phyloP scores from a whole-genome alignment of 2,329 filamentous ascomycete species.

The Pseudogymnoascus sp. region DNA sequence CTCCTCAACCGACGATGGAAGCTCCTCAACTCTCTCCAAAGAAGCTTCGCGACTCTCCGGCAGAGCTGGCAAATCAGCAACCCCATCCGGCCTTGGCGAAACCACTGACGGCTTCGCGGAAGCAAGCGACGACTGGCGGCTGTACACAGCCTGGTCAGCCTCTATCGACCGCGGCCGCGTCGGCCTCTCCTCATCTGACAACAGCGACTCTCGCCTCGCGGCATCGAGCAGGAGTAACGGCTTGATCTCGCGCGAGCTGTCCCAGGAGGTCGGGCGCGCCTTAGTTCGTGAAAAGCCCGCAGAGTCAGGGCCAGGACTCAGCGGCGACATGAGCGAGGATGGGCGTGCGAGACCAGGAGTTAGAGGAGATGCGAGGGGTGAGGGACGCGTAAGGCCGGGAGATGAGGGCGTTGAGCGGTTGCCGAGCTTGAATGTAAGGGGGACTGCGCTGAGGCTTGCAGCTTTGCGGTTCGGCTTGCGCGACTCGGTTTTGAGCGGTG shows the following conservation, averaged over 20 bases:
- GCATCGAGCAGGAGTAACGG: conserved; percentile 43
- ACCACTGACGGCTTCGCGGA: background rate
- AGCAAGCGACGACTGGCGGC: background rate
- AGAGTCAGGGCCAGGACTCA: background rate
- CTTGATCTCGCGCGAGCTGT: conserved; percentile 61
- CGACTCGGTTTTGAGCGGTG: background rate
- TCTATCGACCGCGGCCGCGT: background rate
- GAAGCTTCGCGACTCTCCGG: conserved; percentile 33
- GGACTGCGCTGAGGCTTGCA: conserved; percentile 45
- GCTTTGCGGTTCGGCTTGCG: conserved; percentile 17
- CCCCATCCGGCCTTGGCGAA: background rate
- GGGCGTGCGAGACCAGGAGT: conserved; percentile 23
- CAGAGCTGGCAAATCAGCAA: conserved; percentile 32
- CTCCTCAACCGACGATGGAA: background rate
- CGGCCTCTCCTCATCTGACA: conserved; percentile 24
- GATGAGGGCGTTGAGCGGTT: conserved; percentile 33
- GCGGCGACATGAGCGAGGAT: conserved; percentile 27
- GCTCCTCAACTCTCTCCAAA: conserved; percentile 25
- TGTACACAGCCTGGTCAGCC: background rate
- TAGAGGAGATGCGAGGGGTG: conserved; percentile 32
- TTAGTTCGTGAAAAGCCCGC: background rate
- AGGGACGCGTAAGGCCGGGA: conserved; percentile 34
- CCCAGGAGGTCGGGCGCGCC: conserved; percentile 51
- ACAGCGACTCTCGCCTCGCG: background rate
- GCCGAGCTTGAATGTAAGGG: conserved; percentile 45